Percentiles rank a stretch among this genome's conserved stretches.
Evolutionary conservation across 1,284 basidiomycete species (phyloP).

Genomic region (Gomphus bonarii): DNA sequence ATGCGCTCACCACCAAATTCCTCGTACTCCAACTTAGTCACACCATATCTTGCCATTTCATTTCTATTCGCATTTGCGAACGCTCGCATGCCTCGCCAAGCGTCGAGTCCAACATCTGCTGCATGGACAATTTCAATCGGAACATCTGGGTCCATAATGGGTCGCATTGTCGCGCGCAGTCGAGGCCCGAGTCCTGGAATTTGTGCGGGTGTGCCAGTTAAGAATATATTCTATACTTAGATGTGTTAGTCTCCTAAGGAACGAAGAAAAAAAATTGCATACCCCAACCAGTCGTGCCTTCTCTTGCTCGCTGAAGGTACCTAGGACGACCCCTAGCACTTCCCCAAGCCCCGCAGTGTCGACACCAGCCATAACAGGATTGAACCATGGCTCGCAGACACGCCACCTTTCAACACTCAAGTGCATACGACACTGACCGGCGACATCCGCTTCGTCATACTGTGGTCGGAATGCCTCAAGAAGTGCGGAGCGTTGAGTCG

Average conservation of each 20-base stretch:
- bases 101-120: conserved; percentile 62
- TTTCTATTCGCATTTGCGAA: conserved; percentile 65
- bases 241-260: not conserved
- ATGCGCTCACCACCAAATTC: conserved; percentile 84
- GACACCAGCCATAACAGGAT: conserved; percentile 87
- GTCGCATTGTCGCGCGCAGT: conserved; percentile 61
- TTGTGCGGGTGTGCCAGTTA: conserved; percentile 77
- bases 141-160: conserved; percentile 75
- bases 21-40: conserved; percentile 78
- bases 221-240: conserved; percentile 68
- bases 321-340: conserved; percentile 75
- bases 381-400: conserved; percentile 90
- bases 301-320: conserved; percentile 45
- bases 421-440: conserved; percentile 69
- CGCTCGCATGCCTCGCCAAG: conserved; percentile 89
- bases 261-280: conserved; percentile 1
- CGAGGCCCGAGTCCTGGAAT: conserved; percentile 65
- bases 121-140: conserved; percentile 51
- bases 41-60: conserved; percentile 29
- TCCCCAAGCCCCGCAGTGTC: conserved; percentile 94
- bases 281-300: conserved; percentile 50
- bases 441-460: conserved; percentile 58
- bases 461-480: conserved; percentile 75
- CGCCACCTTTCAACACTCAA: conserved; percentile 91
- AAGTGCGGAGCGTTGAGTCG: conserved; percentile 72